Base-by-base conservation (phyloP, 2,329 filamentous ascomycete genomes). In the Neofusicoccum umdonicola region DNA sequence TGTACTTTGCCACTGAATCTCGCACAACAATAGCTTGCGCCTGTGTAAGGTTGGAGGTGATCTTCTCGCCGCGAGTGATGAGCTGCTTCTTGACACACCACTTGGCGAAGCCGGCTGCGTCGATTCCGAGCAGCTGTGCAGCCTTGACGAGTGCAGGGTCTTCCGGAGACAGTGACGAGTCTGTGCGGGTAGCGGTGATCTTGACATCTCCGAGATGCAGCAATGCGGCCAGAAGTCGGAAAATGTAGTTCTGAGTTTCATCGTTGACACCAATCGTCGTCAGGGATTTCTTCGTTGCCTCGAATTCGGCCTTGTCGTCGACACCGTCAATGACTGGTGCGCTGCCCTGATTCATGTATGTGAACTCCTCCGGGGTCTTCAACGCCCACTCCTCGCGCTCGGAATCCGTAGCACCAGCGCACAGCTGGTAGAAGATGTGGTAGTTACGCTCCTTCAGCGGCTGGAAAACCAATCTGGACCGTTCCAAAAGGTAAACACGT, bases 1-100 rank as follows among this genome's bases (percentile, higher is more conserved):
- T 95, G 79, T 94, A 99, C 78, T 99, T 99, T 73, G 95, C 93
- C 58, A 99, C 95, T 0, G 95, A 99, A 75, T 99, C 95, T 75
- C 94, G 88, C 13, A 99, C 95, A 65, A 99, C 94, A 42, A 91
- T 86, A 35, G 95, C 95, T 79, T 98, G 94, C 67, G 96, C 92
- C 72, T 96, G 92, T 27, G 91, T 96, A 67, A 99, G 80, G 75
- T 97, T 97, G 34, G 95, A 98, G 35, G 92, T 92, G 71, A 99
- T 99, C 83, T 97, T 98, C 78, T 99, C 95, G 54, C 93, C 95
- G 74, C 95, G 88, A 13, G 95, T 99, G 68, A 97, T 88, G 66
- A 99, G 86, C 79, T 99, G 95, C 81, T 99, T 99, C 86, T 99
- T 99, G 67, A 98, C 92, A 61, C 93, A 97, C 95, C 95, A 99